Base-by-base conservation (phyloP, 148 eudicot genomes). In the Hydrangea macrophylla region DNA sequence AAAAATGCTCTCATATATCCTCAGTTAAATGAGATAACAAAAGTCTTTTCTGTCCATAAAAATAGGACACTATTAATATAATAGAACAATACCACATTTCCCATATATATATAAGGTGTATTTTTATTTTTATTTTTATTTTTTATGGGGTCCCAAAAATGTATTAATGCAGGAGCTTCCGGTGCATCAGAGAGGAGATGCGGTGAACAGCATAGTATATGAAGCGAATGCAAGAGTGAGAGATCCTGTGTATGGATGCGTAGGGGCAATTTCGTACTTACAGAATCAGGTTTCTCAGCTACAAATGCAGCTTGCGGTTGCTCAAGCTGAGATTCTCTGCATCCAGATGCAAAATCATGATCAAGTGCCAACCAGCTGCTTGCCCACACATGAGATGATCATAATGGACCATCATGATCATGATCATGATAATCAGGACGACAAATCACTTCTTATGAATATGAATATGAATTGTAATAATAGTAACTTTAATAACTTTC, bases 151-250 rank as follows among this genome's bases (percentile, higher is more conserved):
- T n/a, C n/a, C n/a, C n/a, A n/a, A n/a, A n/a, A n/a, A n/a, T n/a
- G n/a, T n/a, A n/a, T n/a, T n/a, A n/a, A n/a, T n/a, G n/a, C 81
- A 92, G 98, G 98, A 92, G 76, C 84, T 92, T 20, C 88, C 89
- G 1, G 73, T 81, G 5, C 82, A 85, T 11, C 91, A 89, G 40
- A 82, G 98, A 78, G 79, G 67, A 58, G 98, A 92, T 58, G 96
- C 98, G 53, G 98, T 92, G 64, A 85, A 81, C 84, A 92, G 98
- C 61, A 71, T 92, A 68, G 98, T 92, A 2, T 92, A 80, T 36
- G 98, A 92, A 80, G 98, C 98, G 1, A 92, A 82, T 27, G 91
- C 96, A 7, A 78, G 98, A 56, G 58, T 81, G 74, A 65, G 88
- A 28, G 98, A 92, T 77, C 97, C 97, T 0, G 96, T 92, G 1